phyloP scores from a whole-genome alignment of 208 protist genomes.

The Tritrichomonas foetus region DNA sequence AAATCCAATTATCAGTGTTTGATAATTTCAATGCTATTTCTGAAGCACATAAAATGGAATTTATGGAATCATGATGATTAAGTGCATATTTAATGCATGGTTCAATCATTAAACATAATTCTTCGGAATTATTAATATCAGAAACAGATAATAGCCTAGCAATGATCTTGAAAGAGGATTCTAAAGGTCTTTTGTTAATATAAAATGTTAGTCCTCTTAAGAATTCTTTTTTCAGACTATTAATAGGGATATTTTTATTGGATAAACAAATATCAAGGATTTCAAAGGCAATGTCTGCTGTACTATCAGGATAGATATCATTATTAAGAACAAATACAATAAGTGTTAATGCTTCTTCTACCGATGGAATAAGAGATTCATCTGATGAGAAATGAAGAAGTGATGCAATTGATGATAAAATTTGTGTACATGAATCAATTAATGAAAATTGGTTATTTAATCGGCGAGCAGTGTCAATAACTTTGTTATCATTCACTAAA shows the following conservation, averaged over 20 bases:
- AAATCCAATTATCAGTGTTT: neutral
- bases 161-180: neutral
- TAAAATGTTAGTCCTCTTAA: neutral
- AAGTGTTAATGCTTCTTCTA: neutral
- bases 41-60: neutral
- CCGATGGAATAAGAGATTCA: neutral
- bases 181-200: neutral
- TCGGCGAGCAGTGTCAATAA: neutral
- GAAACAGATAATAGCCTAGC: neutral
- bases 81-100: neutral
- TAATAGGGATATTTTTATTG: neutral
- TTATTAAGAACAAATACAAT: neutral
- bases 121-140: too few species aligned
- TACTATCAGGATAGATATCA: neutral
- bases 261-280: neutral
- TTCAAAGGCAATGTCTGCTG: neutral
- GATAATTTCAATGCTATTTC: neutral
- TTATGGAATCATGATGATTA: neutral
- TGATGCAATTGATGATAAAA: neutral
- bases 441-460: neutral
- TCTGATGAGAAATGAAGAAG: neutral
- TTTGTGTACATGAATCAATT: slow-evolving; percentile 16
- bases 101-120: neutral
- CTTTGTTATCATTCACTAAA: neutral
- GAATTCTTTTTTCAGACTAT: neutral